phyloP scores from a whole-genome alignment of 148 eudicot species.

The Limonium bicolor region DNA sequence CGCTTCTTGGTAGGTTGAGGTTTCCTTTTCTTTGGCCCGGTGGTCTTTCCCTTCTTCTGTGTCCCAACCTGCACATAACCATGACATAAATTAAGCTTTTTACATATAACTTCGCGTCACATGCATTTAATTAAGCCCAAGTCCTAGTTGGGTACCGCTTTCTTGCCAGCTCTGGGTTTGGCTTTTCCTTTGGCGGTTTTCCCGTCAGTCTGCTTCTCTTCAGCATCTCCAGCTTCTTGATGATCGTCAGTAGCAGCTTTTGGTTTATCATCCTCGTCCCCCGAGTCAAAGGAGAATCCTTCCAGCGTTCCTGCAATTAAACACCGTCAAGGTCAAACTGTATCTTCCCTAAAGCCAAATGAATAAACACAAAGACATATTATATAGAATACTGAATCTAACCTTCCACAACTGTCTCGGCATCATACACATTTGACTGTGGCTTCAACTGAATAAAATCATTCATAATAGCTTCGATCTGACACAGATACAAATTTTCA shows the following conservation, averaged over 20 bases:
- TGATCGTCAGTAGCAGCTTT: slow-evolving; percentile 25
- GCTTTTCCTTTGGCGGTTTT: slow-evolving; percentile 32
- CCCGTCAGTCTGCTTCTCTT: too few species aligned
- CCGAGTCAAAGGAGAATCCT: slow-evolving; percentile 88
- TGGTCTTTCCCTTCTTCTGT: slow-evolving; percentile 49
- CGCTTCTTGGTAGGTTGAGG: slow-evolving; percentile 59
- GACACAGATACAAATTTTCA: slow-evolving; percentile 12
- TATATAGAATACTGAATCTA: slow-evolving; percentile 6
- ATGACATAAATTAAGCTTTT: neutral
- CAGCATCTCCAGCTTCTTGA: slow-evolving; percentile 46
- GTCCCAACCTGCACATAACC: slow-evolving; percentile 30
- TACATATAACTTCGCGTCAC: neutral
- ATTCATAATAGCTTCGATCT: slow-evolving; percentile 96
- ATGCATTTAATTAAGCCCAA: neutral
- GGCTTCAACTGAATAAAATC: slow-evolving; percentile 89
- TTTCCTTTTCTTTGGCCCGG: slow-evolving; percentile 61
- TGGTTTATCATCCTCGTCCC: slow-evolving; percentile 73
- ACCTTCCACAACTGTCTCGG: slow-evolving; percentile 99
- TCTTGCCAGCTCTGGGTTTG: slow-evolving; percentile 46
- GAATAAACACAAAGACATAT: neutral
- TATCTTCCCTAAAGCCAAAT: neutral
- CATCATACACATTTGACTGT: slow-evolving; percentile 79
- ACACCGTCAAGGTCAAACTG: neutral
- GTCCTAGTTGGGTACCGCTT: slow-evolving; percentile 25
- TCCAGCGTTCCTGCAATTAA: slow-evolving; percentile 63